phyloP scores from a whole-genome alignment of 139 green algal species.

The Micractinium conductrix region DNA sequence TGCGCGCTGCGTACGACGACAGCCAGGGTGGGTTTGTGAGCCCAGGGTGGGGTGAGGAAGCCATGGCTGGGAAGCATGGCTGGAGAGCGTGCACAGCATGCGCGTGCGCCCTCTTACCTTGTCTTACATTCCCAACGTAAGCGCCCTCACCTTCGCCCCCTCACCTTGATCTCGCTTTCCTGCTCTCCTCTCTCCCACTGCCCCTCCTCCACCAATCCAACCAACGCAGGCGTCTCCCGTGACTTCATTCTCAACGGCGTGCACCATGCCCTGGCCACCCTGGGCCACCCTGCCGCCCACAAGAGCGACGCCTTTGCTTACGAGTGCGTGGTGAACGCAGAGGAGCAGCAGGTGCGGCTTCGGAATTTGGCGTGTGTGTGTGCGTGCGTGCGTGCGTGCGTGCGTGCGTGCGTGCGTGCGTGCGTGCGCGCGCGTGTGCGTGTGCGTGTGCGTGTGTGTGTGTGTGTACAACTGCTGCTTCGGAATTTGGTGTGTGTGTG shows the following conservation, averaged over 20 bases:
- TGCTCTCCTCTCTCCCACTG: background rate
- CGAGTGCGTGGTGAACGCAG: constrained; percentile 40
- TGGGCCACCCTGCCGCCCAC: constrained; percentile 31
- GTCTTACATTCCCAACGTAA: background rate
- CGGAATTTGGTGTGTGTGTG: no score
- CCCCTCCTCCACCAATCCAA: no score
- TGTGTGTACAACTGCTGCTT: no score
- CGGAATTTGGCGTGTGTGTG: background rate
- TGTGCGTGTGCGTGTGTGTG: no score
- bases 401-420: background rate
- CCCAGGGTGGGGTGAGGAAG: no score
- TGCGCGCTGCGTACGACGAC: constrained; percentile 67
- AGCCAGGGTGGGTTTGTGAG: constrained; percentile 34
- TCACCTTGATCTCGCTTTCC: background rate
- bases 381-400: background rate
- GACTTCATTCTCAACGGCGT: constrained; percentile 73
- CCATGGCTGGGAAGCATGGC: no score
- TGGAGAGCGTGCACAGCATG: no score
- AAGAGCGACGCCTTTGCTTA: constrained; percentile 35
- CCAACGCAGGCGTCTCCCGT: constrained; percentile 62
- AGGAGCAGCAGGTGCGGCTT: background rate
- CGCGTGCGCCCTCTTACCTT: no score
- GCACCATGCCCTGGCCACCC: constrained; percentile 42
- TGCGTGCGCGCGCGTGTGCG: no score
- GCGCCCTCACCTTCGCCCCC: background rate